Base-by-base conservation (phyloP, 306 rosid species). In the Prunus mongolica region DNA sequence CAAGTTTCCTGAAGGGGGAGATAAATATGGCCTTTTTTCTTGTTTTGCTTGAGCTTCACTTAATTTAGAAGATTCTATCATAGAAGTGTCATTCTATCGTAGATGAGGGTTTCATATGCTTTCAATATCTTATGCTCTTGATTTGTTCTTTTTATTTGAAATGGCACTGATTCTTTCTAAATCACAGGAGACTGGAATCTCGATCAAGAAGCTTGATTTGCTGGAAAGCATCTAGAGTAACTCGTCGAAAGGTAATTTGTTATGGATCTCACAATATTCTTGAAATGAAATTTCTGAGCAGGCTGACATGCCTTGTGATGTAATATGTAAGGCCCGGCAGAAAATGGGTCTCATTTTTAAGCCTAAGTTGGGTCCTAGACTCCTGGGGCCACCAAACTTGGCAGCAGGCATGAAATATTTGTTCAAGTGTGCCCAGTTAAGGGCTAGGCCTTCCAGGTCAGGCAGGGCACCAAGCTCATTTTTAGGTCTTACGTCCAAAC, bases 151-250 rank as follows among this genome's bases (percentile, higher is more conserved):
- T 69, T 27, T 47, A 20, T 62, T 83, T 61, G 76, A 69, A 51
- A 44, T 81, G 20, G 69, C 67, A 46, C 63, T 79, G 32, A 78
- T 81, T 69, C 49, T 25, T 27, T 20, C 46, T 27, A 60, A 60
- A 63, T 74, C 76, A 74, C 86, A 96, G 99, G 98, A 88, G 97
- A 83, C 85, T 96, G 76, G 99, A 96, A 69, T 95, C 99, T 72
- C 93, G 92, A 84, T 91, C 99, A 32, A 89, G 99, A 80, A 89
- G 90, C 83, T 86, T 96, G 71, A 79, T 92, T 78, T 93, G 99
- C 83, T 92, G 97, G 97, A 96, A 86, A 83, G 90, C 98, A 76
- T 82, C 98, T 45, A 85, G 87, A 83, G 93, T 73, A 71, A 91
- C 96, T 49, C 88, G 93, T 28, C 77, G 92, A 76, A 92, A 91